Percentiles rank a stretch among this genome's conserved stretches.
Evolutionary conservation across 2,329 filamentous ascomycete genomes (phyloP).

Genomic region (Emergomyces orientalis): DNA sequence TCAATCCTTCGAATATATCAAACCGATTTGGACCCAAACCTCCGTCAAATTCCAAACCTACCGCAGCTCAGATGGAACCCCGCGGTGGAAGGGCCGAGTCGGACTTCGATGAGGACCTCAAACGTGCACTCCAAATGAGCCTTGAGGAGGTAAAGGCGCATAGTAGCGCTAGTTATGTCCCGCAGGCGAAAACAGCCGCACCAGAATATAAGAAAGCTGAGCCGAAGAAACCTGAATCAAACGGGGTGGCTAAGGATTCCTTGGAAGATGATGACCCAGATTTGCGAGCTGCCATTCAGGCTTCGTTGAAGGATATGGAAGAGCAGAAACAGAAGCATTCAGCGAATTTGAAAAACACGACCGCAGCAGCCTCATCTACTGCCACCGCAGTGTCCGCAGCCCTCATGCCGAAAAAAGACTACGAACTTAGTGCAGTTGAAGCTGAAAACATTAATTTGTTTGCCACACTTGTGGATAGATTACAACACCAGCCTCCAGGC

Average conservation of each 20-base stretch:
- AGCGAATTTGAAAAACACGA: conserved; percentile 70
- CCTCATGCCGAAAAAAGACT: conserved; percentile 74
- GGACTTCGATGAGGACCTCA: conserved; percentile 88
- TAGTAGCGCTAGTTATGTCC: conserved; percentile 59
- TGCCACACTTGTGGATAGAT: conserved; percentile 80
- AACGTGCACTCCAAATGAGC: conserved; percentile 91
- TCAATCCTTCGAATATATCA: conserved; percentile 34
- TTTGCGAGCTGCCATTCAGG: conserved; percentile 87
- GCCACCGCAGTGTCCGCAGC: conserved; percentile 39
- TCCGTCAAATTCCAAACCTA: conserved; percentile 53
- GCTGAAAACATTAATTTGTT: conserved; percentile 98
- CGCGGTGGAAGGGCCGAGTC: conserved; percentile 80
- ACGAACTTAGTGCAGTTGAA: conserved; percentile 86
- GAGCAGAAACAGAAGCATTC: conserved; percentile 91
- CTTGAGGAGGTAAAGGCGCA: conserved; percentile 80
- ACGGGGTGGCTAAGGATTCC: conserved; percentile 35
- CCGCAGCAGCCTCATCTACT: conserved; percentile 45
- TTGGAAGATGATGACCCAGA: conserved; percentile 82
- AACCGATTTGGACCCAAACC: conserved; percentile 37
- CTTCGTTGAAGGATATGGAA: conserved; percentile 93
- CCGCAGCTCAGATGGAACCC: conserved; percentile 71
- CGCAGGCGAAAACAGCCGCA: conserved; percentile 46
- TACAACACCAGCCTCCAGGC: conserved; percentile 90
- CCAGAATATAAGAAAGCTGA: conserved; percentile 17
- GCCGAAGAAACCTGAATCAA: conserved; percentile 35